Conservation (phyloP, 2,329 filamentous ascomycete species). For the Claviceps pazoutovae region DNA sequence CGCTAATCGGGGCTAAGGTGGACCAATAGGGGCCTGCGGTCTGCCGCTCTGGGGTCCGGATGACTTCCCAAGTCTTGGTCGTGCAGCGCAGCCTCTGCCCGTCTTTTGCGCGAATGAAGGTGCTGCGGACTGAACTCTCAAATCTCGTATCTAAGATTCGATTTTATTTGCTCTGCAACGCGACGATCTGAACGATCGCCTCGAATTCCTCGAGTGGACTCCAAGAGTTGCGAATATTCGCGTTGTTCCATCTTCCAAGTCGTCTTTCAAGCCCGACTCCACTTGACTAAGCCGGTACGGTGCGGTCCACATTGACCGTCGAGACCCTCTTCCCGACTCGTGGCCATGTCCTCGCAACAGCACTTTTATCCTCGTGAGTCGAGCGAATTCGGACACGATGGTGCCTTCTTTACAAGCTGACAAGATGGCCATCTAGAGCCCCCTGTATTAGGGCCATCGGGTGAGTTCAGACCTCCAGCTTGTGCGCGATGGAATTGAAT, state of each 20-base stretch:
- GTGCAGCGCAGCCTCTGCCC: too few relatives aligned
- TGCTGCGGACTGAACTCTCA: too few relatives aligned
- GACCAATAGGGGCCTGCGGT: not conserved
- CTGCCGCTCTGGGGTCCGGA: not conserved
- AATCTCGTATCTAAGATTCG: too few relatives aligned
- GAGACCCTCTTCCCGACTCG: not conserved
- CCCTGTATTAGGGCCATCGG: slow-evolving; percentile 9
- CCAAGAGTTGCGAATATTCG: too few relatives aligned
- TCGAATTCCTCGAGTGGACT: too few relatives aligned
- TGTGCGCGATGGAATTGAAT: not conserved
- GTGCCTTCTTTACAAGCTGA: not conserved
- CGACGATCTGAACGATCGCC: too few relatives aligned
- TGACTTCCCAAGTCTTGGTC: too few relatives aligned
- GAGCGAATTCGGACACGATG: not conserved
- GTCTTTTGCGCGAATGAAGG: too few relatives aligned
- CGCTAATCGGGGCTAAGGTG: not conserved
- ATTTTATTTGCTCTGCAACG: too few relatives aligned
- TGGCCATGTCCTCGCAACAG: slow-evolving; percentile 25
- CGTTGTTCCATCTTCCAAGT: too few relatives aligned
- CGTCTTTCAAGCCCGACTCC: too few relatives aligned
- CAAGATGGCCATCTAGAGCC: slow-evolving; percentile 6
- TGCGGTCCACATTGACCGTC: not conserved
- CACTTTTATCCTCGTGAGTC: slow-evolving; percentile 35
- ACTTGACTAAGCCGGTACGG: too few relatives aligned
- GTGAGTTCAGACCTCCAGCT: slow-evolving; percentile 9